These are phyloP conservation scores for Apiotrichum laibachii DNA, from an alignment of 1,284 basidiomycete genomes.

Conservation along the genomic window DNA sequence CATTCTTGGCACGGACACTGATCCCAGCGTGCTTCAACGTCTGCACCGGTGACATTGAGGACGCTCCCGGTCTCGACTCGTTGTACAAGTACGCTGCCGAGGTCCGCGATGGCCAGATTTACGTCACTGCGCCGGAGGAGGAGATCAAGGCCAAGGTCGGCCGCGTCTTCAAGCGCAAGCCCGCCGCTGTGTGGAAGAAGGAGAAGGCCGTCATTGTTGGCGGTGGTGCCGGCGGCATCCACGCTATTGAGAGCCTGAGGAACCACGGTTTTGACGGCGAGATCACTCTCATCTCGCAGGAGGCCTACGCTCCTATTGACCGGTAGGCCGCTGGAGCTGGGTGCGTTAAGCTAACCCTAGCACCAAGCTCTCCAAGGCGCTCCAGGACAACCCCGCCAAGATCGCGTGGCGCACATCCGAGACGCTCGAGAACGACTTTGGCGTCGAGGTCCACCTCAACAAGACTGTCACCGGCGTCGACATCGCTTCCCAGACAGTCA, in stretches of 20 bases:
- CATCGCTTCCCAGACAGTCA: constrained; percentile 61
- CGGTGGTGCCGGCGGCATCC: constrained; percentile 73
- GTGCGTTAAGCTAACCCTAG: constrained; percentile 46
- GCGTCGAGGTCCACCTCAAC: constrained; percentile 64
- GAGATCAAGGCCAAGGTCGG: constrained; percentile 69
- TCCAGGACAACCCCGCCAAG: constrained; percentile 73
- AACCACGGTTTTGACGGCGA: constrained; percentile 76
- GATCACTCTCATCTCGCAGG: constrained; percentile 77
- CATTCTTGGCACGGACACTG: not conserved
- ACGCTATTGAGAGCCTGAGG: constrained; percentile 76
- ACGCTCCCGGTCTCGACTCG: constrained; percentile 83
- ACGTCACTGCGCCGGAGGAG: constrained; percentile 69
- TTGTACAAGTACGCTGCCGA: constrained; percentile 75
- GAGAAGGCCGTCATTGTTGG: constrained; percentile 72
- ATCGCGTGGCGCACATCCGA: constrained; percentile 69
- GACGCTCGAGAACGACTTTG: constrained; percentile 76
- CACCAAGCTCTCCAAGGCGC: constrained; percentile 85
- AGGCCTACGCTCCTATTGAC: constrained; percentile 81
- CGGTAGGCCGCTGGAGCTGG: not conserved
- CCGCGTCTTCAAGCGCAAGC: constrained; percentile 52
- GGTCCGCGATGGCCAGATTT: constrained; percentile 65
- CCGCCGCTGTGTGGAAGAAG: constrained; percentile 53
- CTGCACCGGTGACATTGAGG: constrained; percentile 68
- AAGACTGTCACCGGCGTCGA: constrained; percentile 69
- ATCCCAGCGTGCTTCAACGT: constrained; percentile 76